Evolutionary conservation across 2,329 filamentous ascomycete genomes (phyloP).

Genomic region (Trichoderma polysporum): DNA sequence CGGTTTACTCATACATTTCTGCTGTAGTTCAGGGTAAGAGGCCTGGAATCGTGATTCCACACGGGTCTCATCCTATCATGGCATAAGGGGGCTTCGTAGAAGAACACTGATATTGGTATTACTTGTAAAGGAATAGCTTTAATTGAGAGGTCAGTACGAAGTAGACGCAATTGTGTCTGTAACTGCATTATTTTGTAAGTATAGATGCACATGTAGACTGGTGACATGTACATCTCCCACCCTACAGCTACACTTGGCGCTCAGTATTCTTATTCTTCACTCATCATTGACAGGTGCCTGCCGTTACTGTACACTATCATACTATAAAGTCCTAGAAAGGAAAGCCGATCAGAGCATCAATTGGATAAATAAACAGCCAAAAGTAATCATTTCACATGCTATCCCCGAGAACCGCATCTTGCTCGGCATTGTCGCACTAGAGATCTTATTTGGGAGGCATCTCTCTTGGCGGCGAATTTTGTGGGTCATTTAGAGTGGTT

Average conservation of each 20-base stretch:
- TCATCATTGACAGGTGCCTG: neutral
- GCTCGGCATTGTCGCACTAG: neutral
- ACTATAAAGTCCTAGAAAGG: neutral
- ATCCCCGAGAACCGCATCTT: neutral
- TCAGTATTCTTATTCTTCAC: neutral
- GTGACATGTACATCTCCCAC: neutral
- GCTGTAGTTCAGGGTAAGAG: neutral
- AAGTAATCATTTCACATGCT: too few species aligned
- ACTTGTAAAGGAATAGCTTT: neutral
- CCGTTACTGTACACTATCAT: neutral
- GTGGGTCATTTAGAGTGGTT: neutral
- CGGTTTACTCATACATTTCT: neutral
- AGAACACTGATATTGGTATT: neutral
- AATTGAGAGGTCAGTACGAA: neutral
- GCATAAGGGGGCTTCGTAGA: neutral
- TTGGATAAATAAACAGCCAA: neutral
- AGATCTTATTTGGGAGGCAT: neutral
- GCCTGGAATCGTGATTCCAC: neutral
- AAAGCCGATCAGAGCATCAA: neutral
- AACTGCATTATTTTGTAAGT: neutral
- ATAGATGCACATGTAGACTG: neutral
- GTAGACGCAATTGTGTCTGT: neutral
- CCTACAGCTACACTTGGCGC: neutral
- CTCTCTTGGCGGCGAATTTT: neutral
- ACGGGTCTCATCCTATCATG: neutral